Evolutionary conservation across 164 flowering plant genomes (phyloP).

Genomic region (Sedum album): DNA sequence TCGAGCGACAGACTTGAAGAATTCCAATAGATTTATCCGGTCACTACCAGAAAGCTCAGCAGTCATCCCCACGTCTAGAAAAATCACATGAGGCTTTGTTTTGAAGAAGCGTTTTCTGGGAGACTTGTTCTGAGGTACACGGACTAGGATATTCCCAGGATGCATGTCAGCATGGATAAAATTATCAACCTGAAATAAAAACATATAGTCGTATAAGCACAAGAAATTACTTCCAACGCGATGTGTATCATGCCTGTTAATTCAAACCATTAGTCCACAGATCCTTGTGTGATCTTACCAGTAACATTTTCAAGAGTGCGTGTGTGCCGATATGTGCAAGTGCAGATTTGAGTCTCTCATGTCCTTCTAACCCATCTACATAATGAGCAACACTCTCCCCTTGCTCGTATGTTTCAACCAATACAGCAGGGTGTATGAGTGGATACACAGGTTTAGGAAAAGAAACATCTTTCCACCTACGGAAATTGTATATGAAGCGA

Average conservation of each 20-base stretch:
- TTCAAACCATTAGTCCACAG: background rate
- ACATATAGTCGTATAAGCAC: background rate
- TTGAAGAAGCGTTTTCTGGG: conserved; percentile 34
- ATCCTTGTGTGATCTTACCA: conserved; percentile 32
- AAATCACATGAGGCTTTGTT: conserved; percentile 54
- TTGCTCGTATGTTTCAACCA: conserved; percentile 80
- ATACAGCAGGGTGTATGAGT: conserved; percentile 78
- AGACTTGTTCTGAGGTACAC: conserved; percentile 25
- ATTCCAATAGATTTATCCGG: conserved; percentile 46
- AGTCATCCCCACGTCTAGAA: conserved; percentile 83
- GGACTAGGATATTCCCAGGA: conserved; percentile 81
- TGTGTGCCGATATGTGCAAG: conserved; percentile 84
- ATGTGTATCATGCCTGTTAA: background rate
- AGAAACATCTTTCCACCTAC: conserved; percentile 74
- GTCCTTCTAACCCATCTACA: conserved; percentile 56
- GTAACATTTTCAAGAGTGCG: conserved; percentile 82
- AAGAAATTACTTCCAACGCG: background rate
- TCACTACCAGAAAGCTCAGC: conserved; percentile 68
- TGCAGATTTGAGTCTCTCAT: conserved; percentile 37
- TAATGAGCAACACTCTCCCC: conserved; percentile 61
- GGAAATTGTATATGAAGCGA: conserved; percentile 74
- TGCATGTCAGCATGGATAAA: conserved; percentile 89
- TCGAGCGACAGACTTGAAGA: conserved; percentile 69
- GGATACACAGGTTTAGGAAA: conserved; percentile 84
- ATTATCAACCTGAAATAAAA: conserved; percentile 58